Conservation (phyloP, 306 rosid species). For the Argentina anserina region DNA sequence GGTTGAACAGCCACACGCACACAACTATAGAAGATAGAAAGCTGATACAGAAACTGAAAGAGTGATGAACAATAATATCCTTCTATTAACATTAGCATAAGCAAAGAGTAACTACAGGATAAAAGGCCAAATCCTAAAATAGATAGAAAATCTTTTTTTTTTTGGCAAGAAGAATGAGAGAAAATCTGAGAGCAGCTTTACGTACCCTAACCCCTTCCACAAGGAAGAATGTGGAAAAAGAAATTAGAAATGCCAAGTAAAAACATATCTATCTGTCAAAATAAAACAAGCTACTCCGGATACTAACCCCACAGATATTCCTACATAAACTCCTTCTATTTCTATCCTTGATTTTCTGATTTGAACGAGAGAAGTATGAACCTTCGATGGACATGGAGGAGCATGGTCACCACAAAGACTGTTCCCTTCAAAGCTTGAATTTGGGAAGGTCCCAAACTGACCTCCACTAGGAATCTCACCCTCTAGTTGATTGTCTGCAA, state of each 20-base stretch:
- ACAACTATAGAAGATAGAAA: too few relatives aligned
- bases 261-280: background rate
- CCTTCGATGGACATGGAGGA: background rate
- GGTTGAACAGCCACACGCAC: too few relatives aligned
- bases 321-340: background rate
- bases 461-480: slow-evolving; percentile 23
- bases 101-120: too few relatives aligned
- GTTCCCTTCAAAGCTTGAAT: slow-evolving; percentile 32
- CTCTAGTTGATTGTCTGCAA: slow-evolving; percentile 22
- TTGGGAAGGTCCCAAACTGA: slow-evolving; percentile 25
- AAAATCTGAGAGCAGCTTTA: too few relatives aligned
- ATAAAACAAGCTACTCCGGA: slow-evolving; percentile 2
- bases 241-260: background rate
- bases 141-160: too few relatives aligned
- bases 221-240: background rate
- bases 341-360: background rate
- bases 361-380: too few relatives aligned
- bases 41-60: too few relatives aligned
- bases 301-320: slow-evolving; percentile 8
- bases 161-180: too few relatives aligned
- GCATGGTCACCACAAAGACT: background rate
- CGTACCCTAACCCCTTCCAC: background rate
- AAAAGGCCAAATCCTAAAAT: too few relatives aligned
- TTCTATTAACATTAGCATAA: too few relatives aligned
- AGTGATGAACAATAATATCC: too few relatives aligned